phyloP scores from a whole-genome alignment of 2,329 filamentous ascomycete genomes.

The Nectriaceae sp. region DNA sequence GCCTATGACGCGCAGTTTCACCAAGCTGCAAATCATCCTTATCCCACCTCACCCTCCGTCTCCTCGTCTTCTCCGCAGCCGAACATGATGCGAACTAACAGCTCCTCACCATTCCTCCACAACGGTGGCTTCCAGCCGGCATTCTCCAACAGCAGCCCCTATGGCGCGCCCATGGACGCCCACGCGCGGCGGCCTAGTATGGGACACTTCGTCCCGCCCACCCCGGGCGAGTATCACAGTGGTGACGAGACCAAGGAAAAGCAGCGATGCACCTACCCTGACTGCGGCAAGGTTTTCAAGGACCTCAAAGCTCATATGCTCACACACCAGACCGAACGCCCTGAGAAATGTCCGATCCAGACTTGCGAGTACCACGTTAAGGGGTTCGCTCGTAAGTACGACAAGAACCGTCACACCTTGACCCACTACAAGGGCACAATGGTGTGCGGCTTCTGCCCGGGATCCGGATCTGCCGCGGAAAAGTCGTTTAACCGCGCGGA shows the following conservation, averaged over 20 bases:
- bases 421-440: slow-evolving; percentile 98
- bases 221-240: slow-evolving; percentile 60
- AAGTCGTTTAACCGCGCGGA: slow-evolving; percentile 96
- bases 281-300: slow-evolving; percentile 86
- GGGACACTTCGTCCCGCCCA: slow-evolving; percentile 66
- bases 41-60: slow-evolving; percentile 65
- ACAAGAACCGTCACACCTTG: slow-evolving; percentile 91
- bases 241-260: slow-evolving; percentile 67
- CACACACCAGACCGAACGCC: slow-evolving; percentile 86
- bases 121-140: slow-evolving; percentile 53
- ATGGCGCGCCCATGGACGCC: slow-evolving; percentile 46
- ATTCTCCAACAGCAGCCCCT: slow-evolving; percentile 54
- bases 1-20: slow-evolving; percentile 52
- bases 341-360: slow-evolving; percentile 90
- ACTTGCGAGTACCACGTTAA: slow-evolving; percentile 92
- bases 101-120: slow-evolving; percentile 68
- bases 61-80: slow-evolving; percentile 54
- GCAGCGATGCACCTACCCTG: slow-evolving; percentile 76
- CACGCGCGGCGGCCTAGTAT: slow-evolving; percentile 66
- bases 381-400: slow-evolving; percentile 92
- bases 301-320: slow-evolving; percentile 93
- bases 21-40: slow-evolving; percentile 44
- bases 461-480: slow-evolving; percentile 83
- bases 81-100: slow-evolving; percentile 52
- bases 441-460: slow-evolving; percentile 94